Evolutionary conservation across 225 moss, liverwort and hornwort genomes (phyloP).

Genomic region (Antitrichia curtipendula): DNA sequence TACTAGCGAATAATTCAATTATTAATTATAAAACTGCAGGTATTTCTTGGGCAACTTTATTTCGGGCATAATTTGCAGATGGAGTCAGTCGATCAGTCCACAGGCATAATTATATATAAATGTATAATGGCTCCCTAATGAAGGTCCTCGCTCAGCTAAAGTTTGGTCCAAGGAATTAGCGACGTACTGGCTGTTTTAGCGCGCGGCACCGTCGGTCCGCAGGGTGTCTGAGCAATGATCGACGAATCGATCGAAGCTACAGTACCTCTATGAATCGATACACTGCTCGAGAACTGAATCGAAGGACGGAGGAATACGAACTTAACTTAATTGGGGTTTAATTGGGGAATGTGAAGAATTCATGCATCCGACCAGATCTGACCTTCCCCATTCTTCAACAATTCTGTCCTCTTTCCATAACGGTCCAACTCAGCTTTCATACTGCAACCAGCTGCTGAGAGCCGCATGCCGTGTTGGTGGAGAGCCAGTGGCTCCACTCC

Average conservation of each 20-base stretch:
- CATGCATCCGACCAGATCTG: slow-evolving; percentile 24
- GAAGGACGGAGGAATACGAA: neutral
- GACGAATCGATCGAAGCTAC: neutral
- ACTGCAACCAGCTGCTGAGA: neutral
- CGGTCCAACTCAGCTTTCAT: neutral
- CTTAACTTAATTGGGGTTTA: no score
- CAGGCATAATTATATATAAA: neutral
- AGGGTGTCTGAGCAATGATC: neutral
- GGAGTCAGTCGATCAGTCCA: neutral
- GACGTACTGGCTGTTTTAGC: neutral
- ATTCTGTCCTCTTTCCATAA: slow-evolving; percentile 4
- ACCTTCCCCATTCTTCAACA: neutral
- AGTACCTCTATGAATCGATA: neutral
- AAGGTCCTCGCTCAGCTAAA: no score
- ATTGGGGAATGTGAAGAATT: neutral
- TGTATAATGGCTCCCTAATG: neutral
- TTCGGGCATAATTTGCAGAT: neutral
- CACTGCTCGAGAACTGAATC: neutral
- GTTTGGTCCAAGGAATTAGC: neutral
- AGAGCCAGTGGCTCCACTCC: neutral
- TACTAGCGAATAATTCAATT: neutral
- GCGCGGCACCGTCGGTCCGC: no score
- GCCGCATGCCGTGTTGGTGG: neutral
- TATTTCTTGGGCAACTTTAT: neutral
- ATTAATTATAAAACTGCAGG: neutral